Base-by-base conservation (phyloP, 768 basidiomycete genomes). In the Pleurotus sapidus region DNA sequence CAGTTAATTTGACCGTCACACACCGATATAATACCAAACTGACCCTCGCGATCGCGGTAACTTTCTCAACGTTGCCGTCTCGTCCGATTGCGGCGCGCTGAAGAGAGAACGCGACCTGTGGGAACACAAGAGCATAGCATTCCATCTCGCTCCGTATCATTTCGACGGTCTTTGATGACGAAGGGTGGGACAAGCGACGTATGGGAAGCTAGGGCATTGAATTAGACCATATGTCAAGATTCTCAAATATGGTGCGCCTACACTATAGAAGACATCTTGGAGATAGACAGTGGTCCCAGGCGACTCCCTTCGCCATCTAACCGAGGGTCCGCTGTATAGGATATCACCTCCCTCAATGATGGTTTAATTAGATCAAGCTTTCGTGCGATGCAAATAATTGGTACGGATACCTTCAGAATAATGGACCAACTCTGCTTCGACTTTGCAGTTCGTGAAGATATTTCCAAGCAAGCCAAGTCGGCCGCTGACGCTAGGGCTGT, bases 241-340 rank as follows among this genome's bases (percentile, higher is more conserved):
- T 46, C 47, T 57, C 51, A 20, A 27, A 46, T 17, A 56, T 17
- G 18, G 40, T 55, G 12, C 15, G 74, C 84, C 45, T 59, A 93
- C 93, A 65, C 91, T 94, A 67, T 89, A 91, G 67, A 97, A 99
- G 2, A 91, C 87, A 68, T 98, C 96, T 18, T 91, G 86, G 45
- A 97, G 77, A 62, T 83, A 86, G 42, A 96, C 88, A 9, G 82
- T 86, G 5, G 95, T 97, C 3, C 96, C 96, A 2, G 82, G 71
- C 1, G 75, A 74, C 67, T 91, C 84, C 60, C 87, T 78, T 57
- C 84, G 79, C 87, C 92, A 90, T 18, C 91, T 84, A 38, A 86
- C 72, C 3, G 93, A 87, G 30, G 85, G 79, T 0, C 93, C 93
- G 23, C 74, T 74, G 65, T 91, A 93, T 23, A 96, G 70, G 5